phyloP scores from a whole-genome alignment of 345 rosid genomes.

The Euclidium syriacum region DNA sequence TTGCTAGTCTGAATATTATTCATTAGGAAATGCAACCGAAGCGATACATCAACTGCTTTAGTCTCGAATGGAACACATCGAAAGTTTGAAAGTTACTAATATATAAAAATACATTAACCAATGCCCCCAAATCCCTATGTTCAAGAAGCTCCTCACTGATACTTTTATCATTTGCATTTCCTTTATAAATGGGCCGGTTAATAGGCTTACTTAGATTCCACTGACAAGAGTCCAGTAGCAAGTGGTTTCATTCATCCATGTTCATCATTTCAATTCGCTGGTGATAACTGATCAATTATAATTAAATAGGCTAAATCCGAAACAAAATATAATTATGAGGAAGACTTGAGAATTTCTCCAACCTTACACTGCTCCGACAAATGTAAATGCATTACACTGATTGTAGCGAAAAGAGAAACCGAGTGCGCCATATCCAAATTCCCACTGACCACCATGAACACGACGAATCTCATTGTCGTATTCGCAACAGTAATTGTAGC shows the following conservation, averaged over 20 bases:
- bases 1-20: too few relatives aligned
- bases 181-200: neutral
- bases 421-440: neutral
- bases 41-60: too few relatives aligned
- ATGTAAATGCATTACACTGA: neutral
- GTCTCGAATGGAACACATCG: too few relatives aligned
- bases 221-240: neutral
- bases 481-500: constrained; percentile 11
- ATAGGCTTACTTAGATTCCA: constrained; percentile 6
- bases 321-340: neutral
- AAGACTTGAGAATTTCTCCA: neutral
- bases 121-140: too few relatives aligned
- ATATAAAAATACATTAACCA: too few relatives aligned
- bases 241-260: too few relatives aligned
- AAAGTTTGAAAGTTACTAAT: too few relatives aligned
- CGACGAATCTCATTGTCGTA: neutral
- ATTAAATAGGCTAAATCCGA: neutral
- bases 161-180: neutral
- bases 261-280: neutral
- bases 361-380: neutral
- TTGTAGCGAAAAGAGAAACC: neutral
- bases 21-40: too few relatives aligned
- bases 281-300: neutral
- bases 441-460: constrained; percentile 25
- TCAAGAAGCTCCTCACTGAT: too few relatives aligned